Evolutionary conservation across 768 basidiomycete species (phyloP).

Genomic region (Xerocomellus chrysenteron): DNA sequence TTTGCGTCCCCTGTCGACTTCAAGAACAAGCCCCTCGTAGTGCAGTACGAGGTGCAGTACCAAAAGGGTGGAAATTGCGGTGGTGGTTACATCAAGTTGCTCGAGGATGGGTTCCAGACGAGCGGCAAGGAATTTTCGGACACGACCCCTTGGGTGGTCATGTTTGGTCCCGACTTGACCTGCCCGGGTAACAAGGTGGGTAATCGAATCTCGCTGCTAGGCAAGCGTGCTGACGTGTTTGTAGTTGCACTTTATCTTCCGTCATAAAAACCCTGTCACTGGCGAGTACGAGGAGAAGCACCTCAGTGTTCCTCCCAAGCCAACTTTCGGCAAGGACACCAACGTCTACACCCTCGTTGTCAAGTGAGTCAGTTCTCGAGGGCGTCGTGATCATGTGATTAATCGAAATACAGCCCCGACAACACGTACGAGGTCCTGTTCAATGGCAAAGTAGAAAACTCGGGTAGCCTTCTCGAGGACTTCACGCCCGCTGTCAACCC

Average conservation of each 20-base stretch:
- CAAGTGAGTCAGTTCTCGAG: constrained; percentile 55
- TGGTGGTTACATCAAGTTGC: constrained; percentile 97
- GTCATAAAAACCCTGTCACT: constrained; percentile 90
- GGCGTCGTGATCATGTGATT: not conserved
- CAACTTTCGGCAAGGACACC: constrained; percentile 85
- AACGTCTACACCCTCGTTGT: constrained; percentile 94
- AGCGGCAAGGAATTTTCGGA: constrained; percentile 92
- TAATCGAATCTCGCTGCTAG: not conserved
- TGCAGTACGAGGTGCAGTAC: constrained; percentile 99
- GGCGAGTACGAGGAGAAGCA: constrained; percentile 98
- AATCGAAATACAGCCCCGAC: constrained; percentile 64
- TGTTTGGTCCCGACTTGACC: constrained; percentile 97
- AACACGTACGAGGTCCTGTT: constrained; percentile 91
- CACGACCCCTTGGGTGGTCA: constrained; percentile 91
- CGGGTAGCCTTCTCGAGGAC: constrained; percentile 87
- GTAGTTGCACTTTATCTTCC: constrained; percentile 99
- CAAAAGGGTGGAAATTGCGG: constrained; percentile 99
- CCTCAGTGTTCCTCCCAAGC: constrained; percentile 75
- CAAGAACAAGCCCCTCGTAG: constrained; percentile 80
- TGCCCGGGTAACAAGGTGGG: constrained; percentile 87
- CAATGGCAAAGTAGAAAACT: constrained; percentile 80
- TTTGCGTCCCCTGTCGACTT: constrained; percentile 79
- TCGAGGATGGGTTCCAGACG: constrained; percentile 92
- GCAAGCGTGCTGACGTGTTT: constrained; percentile 1
- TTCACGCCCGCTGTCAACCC: constrained; percentile 95